Conservation (phyloP, 805 yeast species). For the Teunomyces cretensis region DNA sequence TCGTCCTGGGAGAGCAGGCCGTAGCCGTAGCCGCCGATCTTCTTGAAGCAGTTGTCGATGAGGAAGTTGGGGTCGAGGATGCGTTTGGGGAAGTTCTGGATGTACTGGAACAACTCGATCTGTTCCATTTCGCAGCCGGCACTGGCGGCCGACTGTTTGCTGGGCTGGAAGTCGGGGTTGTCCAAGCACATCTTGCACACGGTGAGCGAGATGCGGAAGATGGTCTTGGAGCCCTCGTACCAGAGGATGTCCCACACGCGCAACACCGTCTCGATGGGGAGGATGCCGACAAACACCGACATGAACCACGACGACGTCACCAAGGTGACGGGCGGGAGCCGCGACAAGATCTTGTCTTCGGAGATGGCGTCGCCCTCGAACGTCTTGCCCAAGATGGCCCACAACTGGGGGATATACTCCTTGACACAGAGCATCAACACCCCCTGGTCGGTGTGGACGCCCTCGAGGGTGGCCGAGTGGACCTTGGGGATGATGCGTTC, state of each 20-base stretch:
- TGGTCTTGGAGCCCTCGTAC: conserved; percentile 85
- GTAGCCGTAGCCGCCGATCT: conserved; percentile 60
- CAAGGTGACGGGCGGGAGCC: conserved; percentile 85
- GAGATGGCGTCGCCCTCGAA: conserved; percentile 41
- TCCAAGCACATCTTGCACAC: conserved; percentile 65
- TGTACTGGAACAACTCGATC: conserved; percentile 67
- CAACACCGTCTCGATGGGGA: conserved; percentile 85
- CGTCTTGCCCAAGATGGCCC: conserved; percentile 52
- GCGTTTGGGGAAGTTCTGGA: conserved; percentile 79
- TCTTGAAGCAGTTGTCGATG: conserved; percentile 73
- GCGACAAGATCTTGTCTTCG: conserved; percentile 57
- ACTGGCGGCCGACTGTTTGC: conserved; percentile 1
- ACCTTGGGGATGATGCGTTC: conserved; percentile 86
- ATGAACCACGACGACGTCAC: conserved; percentile 98
- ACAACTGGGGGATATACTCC: conserved; percentile 79
- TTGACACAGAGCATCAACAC: conserved; percentile 83
- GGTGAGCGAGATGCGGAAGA: conserved; percentile 80
- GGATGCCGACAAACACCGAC: conserved; percentile 89
- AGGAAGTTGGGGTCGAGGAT: conserved; percentile 67
- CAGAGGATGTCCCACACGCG: conserved; percentile 95
- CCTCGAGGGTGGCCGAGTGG: conserved; percentile 86
- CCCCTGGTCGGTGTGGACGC: conserved; percentile 94
- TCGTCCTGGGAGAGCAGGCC: conserved; percentile 82
- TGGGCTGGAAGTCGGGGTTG: conserved; percentile 60
- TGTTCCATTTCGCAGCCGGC: conserved; percentile 38